Evolutionary conservation across 2,329 filamentous ascomycete genomes (phyloP).

Genomic region (Aspergillus sp.): DNA sequence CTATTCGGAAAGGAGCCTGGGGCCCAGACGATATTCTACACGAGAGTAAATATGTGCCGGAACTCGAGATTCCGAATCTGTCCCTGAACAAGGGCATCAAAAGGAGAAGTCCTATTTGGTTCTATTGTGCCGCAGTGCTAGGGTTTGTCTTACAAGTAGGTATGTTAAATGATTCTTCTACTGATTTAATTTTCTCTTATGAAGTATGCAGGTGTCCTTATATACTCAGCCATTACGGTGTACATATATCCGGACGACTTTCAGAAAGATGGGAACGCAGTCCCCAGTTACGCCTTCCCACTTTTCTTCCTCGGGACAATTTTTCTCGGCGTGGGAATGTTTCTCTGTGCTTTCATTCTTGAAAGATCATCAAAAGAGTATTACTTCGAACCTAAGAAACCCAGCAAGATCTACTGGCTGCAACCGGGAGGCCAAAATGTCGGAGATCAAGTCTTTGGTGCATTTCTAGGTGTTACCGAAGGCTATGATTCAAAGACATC

Average conservation of each 20-base stretch:
- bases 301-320: constrained; percentile 28
- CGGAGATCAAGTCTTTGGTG: constrained; percentile 35
- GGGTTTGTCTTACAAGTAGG: constrained; percentile 25
- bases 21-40: constrained; percentile 2
- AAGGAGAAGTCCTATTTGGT: constrained; percentile 22
- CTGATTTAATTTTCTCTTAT: not conserved
- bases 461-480: constrained; percentile 29
- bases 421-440: constrained; percentile 34
- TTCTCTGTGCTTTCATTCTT: constrained; percentile 30
- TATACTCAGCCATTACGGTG: constrained; percentile 25
- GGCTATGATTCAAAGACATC: constrained; percentile 8
- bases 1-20: constrained; percentile 19
- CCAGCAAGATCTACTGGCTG: constrained; percentile 32
- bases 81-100: constrained; percentile 33
- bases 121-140: constrained; percentile 21
- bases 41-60: constrained; percentile 13
- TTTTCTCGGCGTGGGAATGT: constrained; percentile 29
- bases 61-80: constrained; percentile 29
- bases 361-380: constrained; percentile 25
- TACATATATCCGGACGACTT: constrained; percentile 22
- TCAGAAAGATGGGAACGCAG: constrained; percentile 17
- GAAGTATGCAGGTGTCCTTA: constrained; percentile 16
- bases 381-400: constrained; percentile 16
- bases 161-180: constrained; percentile 6
- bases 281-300: constrained; percentile 28